Evolutionary conservation across 2,329 filamentous ascomycete species (phyloP), one percentile per base, ranked within the genome.

Genomic region (Colletotrichum sp.): DNA sequence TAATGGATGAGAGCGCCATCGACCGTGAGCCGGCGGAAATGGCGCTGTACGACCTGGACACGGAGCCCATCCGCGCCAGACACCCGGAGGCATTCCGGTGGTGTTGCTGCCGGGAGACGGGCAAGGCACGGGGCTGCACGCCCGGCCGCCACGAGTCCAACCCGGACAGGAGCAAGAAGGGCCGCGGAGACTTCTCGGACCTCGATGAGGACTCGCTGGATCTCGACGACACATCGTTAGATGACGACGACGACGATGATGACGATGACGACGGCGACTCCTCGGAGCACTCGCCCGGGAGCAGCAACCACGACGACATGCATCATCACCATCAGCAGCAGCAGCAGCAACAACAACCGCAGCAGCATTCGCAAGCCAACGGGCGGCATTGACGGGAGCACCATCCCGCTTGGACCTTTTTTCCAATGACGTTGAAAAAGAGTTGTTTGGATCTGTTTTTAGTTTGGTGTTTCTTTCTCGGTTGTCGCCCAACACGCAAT

Each of bases 1-100:
- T 77, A 21, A 67, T 70, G 56, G 76, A 77, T 36, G 76, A 76
- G 59, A 76, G 59, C 13, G 34, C 64, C 55, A 74, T 74, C 62
- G 70, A 76, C 5, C 24, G 59, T 12, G 34, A 62, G 21, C 70
- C 71, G 14, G 67, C 67, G 4, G 74, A 71, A 26, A 61, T 30
- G 62, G 63, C 52, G 32, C 34, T 72, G 38, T 71, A 75, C 43
- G 71, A 76, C 21, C 71, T 75, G 14, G 76, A 77, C 71, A 77
- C 74, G 18, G 71, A 76, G 8, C 56, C 71, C 5, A 76, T 71
- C 55, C 71, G 76, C 30, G 68, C 68, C 18, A 43, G 38, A 52
- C 76, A 75, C 28, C 76, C 76, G 2, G 76, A 74, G 34, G 76
- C 76, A 4, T 77, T 77, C 24, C 76, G 76, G 14, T 77, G 76